These are phyloP conservation scores for Batrachochytrium dendrobatidis DNA, from an alignment of 371 early-diverging fungal genomes.

Conservation along the genomic window DNA sequence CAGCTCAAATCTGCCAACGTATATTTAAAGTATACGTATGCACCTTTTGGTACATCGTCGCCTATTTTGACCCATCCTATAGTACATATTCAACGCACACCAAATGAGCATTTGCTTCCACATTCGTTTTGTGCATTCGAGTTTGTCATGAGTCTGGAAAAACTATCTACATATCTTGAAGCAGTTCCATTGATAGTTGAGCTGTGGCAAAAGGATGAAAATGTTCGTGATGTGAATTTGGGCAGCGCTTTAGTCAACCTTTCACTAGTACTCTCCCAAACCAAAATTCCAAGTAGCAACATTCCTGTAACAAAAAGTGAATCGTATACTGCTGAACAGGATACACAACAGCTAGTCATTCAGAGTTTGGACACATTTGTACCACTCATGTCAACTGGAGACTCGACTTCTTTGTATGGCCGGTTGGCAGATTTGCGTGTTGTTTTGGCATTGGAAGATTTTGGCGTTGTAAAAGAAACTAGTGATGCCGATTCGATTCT, in stretches of 20 bases:
- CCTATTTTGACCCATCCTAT: constrained; percentile 33
- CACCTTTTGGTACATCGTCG: constrained; percentile 30
- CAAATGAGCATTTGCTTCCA: constrained; percentile 23
- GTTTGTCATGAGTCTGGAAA: constrained; percentile 34
- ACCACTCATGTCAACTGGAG: constrained; percentile 6
- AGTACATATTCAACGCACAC: constrained; percentile 5
- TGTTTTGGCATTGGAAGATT: constrained; percentile 36
- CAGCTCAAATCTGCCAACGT: constrained; percentile 15
- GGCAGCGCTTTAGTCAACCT: constrained; percentile 30
- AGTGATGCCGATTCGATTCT: constrained; percentile 1
- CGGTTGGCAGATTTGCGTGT: constrained; percentile 25
- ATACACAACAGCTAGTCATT: background rate
- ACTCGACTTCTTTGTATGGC: constrained; percentile 5
- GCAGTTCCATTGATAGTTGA: constrained; percentile 35
- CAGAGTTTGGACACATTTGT: constrained; percentile 15
- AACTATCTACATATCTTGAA: constrained; percentile 30
- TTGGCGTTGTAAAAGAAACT: constrained; percentile 29
- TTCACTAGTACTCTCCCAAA: constrained; percentile 5
- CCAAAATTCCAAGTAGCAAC: background rate
- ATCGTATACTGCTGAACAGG: too few species aligned
- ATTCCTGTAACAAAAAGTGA: constrained; percentile 3
- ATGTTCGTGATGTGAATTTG: constrained; percentile 17
- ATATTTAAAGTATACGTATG: constrained; percentile 28
- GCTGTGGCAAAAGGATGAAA: constrained; percentile 25
- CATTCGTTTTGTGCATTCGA: constrained; percentile 39